These are phyloP conservation scores for Penicillium mononematosum DNA, from an alignment of 495 filamentous ascomycete species.

Conservation along the genomic window DNA sequence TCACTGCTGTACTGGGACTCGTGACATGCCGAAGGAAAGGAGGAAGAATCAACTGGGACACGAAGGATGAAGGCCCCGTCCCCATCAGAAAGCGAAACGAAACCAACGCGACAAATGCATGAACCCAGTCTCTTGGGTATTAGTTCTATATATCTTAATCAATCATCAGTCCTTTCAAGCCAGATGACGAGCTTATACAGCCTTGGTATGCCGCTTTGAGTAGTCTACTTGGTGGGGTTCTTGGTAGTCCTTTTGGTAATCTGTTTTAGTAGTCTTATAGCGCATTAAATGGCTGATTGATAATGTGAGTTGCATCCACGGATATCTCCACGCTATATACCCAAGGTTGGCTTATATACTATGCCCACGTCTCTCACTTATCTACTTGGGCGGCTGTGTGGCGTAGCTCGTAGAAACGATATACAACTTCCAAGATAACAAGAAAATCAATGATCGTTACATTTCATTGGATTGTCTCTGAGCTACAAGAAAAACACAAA, in stretches of 20 bases:
- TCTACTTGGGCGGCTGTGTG: no score
- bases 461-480: background rate
- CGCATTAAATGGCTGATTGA: no score
- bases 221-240: no score
- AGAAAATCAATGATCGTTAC: constrained; percentile 1
- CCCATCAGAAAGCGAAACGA: background rate
- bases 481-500: background rate
- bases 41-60: background rate
- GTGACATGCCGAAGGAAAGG: background rate
- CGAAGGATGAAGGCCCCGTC: background rate
- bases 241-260: no score
- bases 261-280: no score
- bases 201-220: no score
- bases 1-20: background rate
- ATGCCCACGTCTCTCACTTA: no score
- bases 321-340: no score
- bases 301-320: no score
- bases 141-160: background rate
- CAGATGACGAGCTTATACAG: no score
- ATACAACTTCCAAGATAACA: background rate
- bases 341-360: no score
- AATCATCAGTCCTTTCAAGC: background rate
- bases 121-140: background rate
- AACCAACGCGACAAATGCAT: background rate
- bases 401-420: no score